Percentiles rank a stretch among this genome's conserved stretches.
phyloP scores from a whole-genome alignment of 768 basidiomycete species.

The Galerina marginata region DNA sequence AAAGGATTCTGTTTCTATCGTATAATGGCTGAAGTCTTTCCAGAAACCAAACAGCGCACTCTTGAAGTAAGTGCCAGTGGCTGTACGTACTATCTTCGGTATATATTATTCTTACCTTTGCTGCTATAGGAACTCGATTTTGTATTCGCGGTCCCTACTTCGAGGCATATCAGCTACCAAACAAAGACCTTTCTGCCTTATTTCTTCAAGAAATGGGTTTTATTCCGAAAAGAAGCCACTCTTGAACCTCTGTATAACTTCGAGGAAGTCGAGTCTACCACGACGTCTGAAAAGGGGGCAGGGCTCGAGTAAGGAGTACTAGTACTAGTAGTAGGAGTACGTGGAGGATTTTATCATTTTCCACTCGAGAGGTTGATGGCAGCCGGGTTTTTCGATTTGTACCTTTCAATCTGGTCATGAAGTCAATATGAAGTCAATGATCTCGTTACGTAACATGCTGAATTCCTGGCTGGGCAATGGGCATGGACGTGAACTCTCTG shows the following conservation, averaged over 20 bases:
- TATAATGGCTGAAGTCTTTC: not conserved
- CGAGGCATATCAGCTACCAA: constrained; percentile 48
- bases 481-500: not conserved
- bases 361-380: too few relatives aligned
- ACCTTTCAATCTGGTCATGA: too few relatives aligned
- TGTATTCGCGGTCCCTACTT: constrained; percentile 52
- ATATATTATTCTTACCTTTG: not conserved
- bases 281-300: constrained; percentile 47
- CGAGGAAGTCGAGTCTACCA: constrained; percentile 50
- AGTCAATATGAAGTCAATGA: not conserved
- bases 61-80: constrained; percentile 32
- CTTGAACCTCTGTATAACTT: constrained; percentile 54
- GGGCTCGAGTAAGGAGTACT: constrained; percentile 28
- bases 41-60: constrained; percentile 55
- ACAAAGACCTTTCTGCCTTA: constrained; percentile 44
- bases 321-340: not conserved
- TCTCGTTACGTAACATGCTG: not conserved
- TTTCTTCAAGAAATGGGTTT: constrained; percentile 48
- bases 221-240: constrained; percentile 37
- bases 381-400: too few relatives aligned
- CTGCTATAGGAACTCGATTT: constrained; percentile 41
- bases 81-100: not conserved
- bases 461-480: not conserved
- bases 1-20: not conserved
- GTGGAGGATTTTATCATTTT: too few relatives aligned